Conservation (phyloP, 164 flowering plant genomes). For the Amborella trichopoda region DNA sequence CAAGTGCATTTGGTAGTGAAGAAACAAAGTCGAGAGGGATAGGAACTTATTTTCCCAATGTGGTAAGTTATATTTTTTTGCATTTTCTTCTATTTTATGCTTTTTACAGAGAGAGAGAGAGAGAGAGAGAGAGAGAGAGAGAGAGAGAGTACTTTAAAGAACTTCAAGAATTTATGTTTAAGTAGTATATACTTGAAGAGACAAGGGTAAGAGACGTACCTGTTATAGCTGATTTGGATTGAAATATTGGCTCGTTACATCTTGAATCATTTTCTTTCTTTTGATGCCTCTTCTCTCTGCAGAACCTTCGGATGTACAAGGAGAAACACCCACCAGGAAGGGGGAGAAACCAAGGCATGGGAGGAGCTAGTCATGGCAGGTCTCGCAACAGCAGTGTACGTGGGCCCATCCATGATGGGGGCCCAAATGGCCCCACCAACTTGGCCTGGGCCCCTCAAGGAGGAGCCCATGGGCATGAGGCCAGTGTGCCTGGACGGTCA, state of each 20-base stretch:
- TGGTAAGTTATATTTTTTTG: conserved; percentile 25
- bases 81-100: neutral
- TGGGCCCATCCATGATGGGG: neutral
- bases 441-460: neutral
- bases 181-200: neutral
- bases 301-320: conserved; percentile 41
- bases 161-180: too few relatives aligned
- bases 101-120: too few relatives aligned
- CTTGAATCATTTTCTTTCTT: conserved; percentile 1
- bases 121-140: too few relatives aligned
- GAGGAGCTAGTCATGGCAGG: conserved; percentile 21
- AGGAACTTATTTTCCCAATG: conserved; percentile 72
- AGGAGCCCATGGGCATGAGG: neutral
- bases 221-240: neutral
- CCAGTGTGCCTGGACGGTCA: neutral
- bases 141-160: too few relatives aligned
- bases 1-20: conserved; percentile 31
- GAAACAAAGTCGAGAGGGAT: conserved; percentile 69
- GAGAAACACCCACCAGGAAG: conserved; percentile 28
- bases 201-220: neutral
- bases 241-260: neutral
- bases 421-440: neutral
- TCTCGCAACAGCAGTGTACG: neutral
- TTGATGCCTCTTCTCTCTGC: conserved; percentile 18
- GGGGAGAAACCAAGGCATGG: conserved; percentile 34